Base-by-base conservation (phyloP, 2,329 filamentous ascomycete genomes). In the Xylariaceae sp. region DNA sequence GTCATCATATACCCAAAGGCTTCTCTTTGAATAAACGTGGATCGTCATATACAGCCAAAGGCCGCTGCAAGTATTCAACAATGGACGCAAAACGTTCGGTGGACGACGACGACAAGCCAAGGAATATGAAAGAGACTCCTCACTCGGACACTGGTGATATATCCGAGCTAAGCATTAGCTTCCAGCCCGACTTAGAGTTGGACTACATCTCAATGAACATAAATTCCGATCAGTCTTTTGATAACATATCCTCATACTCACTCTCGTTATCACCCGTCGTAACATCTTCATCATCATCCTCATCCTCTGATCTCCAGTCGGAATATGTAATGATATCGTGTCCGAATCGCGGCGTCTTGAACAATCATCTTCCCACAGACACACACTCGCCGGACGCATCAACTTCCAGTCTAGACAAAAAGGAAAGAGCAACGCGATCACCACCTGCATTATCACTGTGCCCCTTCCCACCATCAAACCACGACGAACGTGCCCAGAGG, bases 261-360 rank as follows among this genome's bases (percentile, higher is more conserved):
- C n/a, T n/a, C n/a, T n/a, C n/a, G n/a, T n/a, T n/a, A n/a, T n/a
- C n/a, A n/a, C n/a, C n/a, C n/a, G n/a, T n/a, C n/a, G n/a, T n/a
- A n/a, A n/a, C n/a, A n/a, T n/a, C n/a, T 45, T 39, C 39, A 19
- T 11, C 37, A 14, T 50, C 53, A 5, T 14, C 39, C 6, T 33
- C 24, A 11, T 39, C 29, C 14, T 45, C 40, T 16, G 4, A 29
- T n/a, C 50, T 24, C 4, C 31, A 31, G n/a, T 33, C 19, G 16
- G 53, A 24, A 29, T 45, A 45, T 12, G 40, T 40, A 31, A 40
- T 34, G 40, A 28, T 46, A 40, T 33, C 53, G 23, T 21, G 21
- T 12, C 21, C 36, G 14, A 12, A 12, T 2, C 17, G 16, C 8
- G 9, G 9, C 6, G 14, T n/a, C 8, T 11, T 36, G 3, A 3